These are phyloP conservation scores for Neurospora discreta DNA, from an alignment of 495 filamentous ascomycete species.

Conservation along the genomic window DNA sequence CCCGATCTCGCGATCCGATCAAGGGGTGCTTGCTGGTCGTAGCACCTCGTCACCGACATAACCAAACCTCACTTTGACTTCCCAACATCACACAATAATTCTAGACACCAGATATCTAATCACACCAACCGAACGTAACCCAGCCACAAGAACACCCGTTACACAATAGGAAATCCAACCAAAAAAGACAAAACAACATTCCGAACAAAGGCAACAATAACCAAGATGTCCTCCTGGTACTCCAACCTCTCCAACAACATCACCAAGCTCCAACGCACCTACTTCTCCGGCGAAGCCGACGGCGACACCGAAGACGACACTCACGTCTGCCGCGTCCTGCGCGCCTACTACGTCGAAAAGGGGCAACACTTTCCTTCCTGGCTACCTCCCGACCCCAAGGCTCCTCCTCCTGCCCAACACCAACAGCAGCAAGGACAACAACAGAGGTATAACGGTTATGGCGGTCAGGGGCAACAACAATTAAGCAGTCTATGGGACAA, in stretches of 20 bases:
- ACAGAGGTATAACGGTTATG: slow-evolving; percentile 24
- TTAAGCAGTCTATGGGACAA: slow-evolving; percentile 83
- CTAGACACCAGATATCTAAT: not conserved
- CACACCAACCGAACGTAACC: not conserved
- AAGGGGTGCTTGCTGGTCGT: not conserved
- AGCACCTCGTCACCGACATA: not conserved
- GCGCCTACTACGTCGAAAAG: slow-evolving; percentile 88
- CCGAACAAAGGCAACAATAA: slow-evolving; percentile 10
- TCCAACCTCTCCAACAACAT: slow-evolving; percentile 68
- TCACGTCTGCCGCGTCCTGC: slow-evolving; percentile 88
- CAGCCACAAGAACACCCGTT: not conserved
- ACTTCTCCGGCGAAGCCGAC: slow-evolving; percentile 70
- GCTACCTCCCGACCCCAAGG: slow-evolving; percentile 81
- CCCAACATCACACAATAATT: not conserved
- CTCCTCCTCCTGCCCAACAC: slow-evolving; percentile 41
- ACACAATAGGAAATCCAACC: not conserved
- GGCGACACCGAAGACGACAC: slow-evolving; percentile 92
- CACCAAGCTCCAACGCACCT: slow-evolving; percentile 65
- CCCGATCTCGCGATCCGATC: not conserved
- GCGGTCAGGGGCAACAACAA: slow-evolving; percentile 11
- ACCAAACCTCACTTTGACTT: not conserved
- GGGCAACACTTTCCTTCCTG: slow-evolving; percentile 71
- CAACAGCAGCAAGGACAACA: slow-evolving; percentile 30
- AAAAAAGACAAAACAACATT: not conserved
- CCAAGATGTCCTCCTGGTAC: slow-evolving; percentile 66